A percentile compares a stretch with the other conserved stretches of the same genome.
Evolutionary conservation across 2,329 filamentous ascomycete species (phyloP).

Genomic region (Colletotrichum sp.): DNA sequence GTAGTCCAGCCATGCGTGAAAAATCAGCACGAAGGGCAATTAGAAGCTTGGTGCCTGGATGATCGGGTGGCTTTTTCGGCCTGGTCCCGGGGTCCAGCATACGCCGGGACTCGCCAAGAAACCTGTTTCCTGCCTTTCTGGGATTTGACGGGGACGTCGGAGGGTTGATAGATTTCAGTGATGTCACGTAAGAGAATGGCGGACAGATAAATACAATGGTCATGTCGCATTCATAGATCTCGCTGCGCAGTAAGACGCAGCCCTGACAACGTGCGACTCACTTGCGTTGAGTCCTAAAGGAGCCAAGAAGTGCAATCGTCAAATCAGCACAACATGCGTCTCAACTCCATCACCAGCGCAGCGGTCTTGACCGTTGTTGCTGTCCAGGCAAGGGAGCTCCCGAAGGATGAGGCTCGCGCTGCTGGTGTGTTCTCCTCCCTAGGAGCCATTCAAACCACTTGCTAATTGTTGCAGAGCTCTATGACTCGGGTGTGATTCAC

Average conservation of each 20-base stretch:
- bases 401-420: slow-evolving; percentile 23
- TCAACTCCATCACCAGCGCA: slow-evolving; percentile 17
- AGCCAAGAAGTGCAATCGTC: background rate
- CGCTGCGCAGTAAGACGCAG: background rate
- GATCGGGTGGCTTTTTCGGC: background rate
- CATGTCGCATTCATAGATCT: background rate
- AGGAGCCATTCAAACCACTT: background rate
- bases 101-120: slow-evolving; percentile 4
- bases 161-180: background rate
- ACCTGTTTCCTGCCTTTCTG: slow-evolving; percentile 15
- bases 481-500: slow-evolving; percentile 27
- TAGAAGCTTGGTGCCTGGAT: background rate
- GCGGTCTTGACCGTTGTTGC: slow-evolving; percentile 15
- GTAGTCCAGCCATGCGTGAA: background rate
- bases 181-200: background rate
- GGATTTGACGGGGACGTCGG: background rate
- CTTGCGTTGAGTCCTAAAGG: background rate
- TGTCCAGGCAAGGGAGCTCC: slow-evolving; percentile 22
- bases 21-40: background rate
- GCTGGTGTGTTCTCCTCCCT: background rate
- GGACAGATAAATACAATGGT: background rate
- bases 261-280: background rate
- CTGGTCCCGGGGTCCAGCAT: background rate
- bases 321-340: slow-evolving; percentile 17
- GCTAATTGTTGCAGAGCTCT: slow-evolving; percentile 20